Conservation (phyloP, 139 green algal species). For the Chlamydomonas sphaeroides region DNA sequence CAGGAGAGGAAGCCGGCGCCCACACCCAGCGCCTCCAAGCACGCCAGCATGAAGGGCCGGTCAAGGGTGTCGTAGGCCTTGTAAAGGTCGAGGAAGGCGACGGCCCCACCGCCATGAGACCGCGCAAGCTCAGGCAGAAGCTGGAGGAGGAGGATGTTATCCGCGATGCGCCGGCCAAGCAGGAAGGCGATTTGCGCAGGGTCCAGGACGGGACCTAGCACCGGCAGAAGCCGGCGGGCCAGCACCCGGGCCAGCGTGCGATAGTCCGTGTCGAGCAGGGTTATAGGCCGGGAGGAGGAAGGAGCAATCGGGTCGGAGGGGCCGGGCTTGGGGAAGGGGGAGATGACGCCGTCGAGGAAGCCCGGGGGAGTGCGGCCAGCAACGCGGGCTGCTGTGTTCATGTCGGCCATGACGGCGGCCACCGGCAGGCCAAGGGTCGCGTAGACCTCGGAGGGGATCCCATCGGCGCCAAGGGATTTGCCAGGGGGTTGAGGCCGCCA, state of each 20-base stretch:
- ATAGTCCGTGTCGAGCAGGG: neutral
- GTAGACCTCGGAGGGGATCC: neutral
- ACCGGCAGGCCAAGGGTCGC: neutral
- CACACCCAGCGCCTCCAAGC: conserved; percentile 27
- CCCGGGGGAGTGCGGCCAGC: too few relatives aligned
- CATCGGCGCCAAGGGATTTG: neutral
- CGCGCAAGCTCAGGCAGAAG: neutral
- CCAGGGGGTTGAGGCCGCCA: neutral
- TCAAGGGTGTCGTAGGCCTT: conserved; percentile 53
- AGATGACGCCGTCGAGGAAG: neutral
- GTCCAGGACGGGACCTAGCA: too few relatives aligned
- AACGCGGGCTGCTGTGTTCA: neutral
- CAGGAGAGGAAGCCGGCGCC: conserved; percentile 28
- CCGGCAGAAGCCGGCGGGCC: too few relatives aligned
- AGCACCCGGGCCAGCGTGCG: too few relatives aligned
- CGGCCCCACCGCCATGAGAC: neutral
- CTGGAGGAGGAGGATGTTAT: neutral
- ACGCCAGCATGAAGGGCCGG: conserved; percentile 31
- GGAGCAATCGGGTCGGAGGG: too few relatives aligned
- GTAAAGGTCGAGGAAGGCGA: conserved; percentile 34
- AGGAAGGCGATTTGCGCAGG: too few relatives aligned
- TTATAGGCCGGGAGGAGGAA: neutral
- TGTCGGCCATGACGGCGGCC: neutral
- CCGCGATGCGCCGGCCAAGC: too few relatives aligned
- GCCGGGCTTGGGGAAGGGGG: too few relatives aligned